These are phyloP conservation scores for Tillandsia fasciculata DNA, from an alignment of 176 grass and related monocot species.

Conservation along the genomic window DNA sequence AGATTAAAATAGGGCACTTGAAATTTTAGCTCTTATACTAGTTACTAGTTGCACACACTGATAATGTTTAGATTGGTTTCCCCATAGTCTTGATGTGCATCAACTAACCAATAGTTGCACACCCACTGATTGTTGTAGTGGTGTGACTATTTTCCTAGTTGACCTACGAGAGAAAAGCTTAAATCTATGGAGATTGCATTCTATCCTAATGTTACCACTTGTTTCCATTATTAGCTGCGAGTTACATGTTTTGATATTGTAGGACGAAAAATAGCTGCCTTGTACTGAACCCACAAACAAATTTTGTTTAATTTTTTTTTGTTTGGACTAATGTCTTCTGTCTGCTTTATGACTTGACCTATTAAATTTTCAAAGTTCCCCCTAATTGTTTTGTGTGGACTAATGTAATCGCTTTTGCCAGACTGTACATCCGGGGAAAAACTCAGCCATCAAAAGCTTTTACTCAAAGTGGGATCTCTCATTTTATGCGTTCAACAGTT, in stretches of 20 bases:
- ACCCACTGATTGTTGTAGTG: constrained; percentile 42
- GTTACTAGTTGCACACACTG: neutral
- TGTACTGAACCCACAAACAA: neutral
- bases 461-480: neutral
- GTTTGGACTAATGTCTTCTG: neutral
- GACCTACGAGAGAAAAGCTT: constrained; percentile 70
- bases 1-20: neutral
- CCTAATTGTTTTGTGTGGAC: neutral
- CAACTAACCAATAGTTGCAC: constrained; percentile 47
- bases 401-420: constrained; percentile 18
- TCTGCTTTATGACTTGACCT: neutral
- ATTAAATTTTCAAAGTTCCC: constrained; percentile 14
- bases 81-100: constrained; percentile 25
- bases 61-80: constrained; percentile 3
- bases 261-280: constrained; percentile 15
- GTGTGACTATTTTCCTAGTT: constrained; percentile 64
- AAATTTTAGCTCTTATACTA: neutral
- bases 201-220: constrained; percentile 42
- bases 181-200: constrained; percentile 31
- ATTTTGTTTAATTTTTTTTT: neutral
- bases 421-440: constrained; percentile 16
- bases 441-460: neutral
- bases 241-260: constrained; percentile 18
- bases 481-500: constrained; percentile 22
- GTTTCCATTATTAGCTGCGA: constrained; percentile 32